Conservation (phyloP, 2,329 filamentous ascomycete species). For the Colletotrichum gigasporum region DNA sequence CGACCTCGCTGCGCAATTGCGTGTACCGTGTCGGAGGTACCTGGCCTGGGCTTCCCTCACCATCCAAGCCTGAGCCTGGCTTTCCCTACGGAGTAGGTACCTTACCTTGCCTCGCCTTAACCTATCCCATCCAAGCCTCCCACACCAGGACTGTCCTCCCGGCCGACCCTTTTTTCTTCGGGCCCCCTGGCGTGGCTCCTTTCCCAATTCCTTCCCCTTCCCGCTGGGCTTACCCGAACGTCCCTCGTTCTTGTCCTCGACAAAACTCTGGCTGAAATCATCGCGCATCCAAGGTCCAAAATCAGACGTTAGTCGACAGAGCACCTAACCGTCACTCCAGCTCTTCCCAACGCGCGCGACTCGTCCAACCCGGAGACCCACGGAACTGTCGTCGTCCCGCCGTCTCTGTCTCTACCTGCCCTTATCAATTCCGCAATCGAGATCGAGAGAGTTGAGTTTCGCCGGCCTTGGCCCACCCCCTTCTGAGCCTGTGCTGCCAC, state of each 20-base stretch:
- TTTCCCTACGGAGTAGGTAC: constrained; percentile 14
- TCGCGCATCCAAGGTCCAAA: constrained; percentile 4
- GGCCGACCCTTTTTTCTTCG: constrained; percentile 29
- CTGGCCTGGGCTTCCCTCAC: constrained; percentile 5
- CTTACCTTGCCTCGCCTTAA: constrained; percentile 18
- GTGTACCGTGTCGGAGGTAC: constrained; percentile 4
- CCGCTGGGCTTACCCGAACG: constrained; percentile 29
- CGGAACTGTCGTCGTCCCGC: neutral
- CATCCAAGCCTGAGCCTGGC: constrained; percentile 15
- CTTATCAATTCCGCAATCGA: constrained; percentile 27
- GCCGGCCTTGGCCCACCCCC: constrained; percentile 28
- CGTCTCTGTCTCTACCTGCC: too few relatives aligned
- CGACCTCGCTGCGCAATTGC: constrained; percentile 9
- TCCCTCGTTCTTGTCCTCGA: constrained; percentile 25
- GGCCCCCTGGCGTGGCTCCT: constrained; percentile 24
- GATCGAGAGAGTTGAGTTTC: constrained; percentile 14
- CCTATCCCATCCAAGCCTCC: constrained; percentile 29
- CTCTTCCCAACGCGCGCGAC: neutral
- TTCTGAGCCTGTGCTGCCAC: constrained; percentile 19
- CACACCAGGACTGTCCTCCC: constrained; percentile 18
- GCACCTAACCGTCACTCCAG: neutral
- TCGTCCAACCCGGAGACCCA: neutral
- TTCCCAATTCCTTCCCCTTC: constrained; percentile 27
- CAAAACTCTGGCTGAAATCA: constrained; percentile 21
- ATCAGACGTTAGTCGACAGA: constrained; percentile 1